Conservation (phyloP, 2,329 filamentous ascomycete genomes). For the Talaromyces pinophilus region DNA sequence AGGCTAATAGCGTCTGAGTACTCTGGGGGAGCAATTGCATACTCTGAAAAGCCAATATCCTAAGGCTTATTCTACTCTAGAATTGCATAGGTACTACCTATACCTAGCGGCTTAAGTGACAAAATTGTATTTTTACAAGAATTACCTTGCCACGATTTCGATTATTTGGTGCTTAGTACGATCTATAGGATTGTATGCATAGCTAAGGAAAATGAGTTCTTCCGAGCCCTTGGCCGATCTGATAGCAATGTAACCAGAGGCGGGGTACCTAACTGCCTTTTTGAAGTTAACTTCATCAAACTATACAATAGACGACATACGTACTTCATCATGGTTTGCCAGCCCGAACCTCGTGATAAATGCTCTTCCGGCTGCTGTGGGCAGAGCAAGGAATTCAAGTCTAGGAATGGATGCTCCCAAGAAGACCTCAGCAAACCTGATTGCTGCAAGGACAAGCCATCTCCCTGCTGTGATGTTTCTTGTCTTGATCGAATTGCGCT, state of each 20-base stretch:
- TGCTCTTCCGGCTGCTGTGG: neutral
- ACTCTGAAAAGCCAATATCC: neutral
- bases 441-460: slow-evolving; percentile 48
- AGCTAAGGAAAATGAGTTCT: neutral
- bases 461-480: slow-evolving; percentile 48
- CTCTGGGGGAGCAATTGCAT: neutral
- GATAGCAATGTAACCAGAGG: neutral
- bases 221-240: neutral
- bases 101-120: too few relatives aligned
- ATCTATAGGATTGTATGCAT: neutral
- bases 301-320: neutral
- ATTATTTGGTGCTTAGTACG: too few relatives aligned
- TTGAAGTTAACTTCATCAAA: neutral
- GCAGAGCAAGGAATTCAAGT: neutral
- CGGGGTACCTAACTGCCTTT: too few relatives aligned
- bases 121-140: too few relatives aligned
- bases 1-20: neutral
- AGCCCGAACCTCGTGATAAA: neutral
- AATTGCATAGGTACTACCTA: too few relatives aligned
- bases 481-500: slow-evolving; percentile 51
- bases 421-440: neutral
- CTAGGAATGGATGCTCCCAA: neutral
- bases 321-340: neutral
- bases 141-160: too few relatives aligned
- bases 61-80: too few relatives aligned